A percentile compares a stretch with the other conserved stretches of the same genome.
Conservation (phyloP, 768 basidiomycete species). For the Lentinula boryana region DNA sequence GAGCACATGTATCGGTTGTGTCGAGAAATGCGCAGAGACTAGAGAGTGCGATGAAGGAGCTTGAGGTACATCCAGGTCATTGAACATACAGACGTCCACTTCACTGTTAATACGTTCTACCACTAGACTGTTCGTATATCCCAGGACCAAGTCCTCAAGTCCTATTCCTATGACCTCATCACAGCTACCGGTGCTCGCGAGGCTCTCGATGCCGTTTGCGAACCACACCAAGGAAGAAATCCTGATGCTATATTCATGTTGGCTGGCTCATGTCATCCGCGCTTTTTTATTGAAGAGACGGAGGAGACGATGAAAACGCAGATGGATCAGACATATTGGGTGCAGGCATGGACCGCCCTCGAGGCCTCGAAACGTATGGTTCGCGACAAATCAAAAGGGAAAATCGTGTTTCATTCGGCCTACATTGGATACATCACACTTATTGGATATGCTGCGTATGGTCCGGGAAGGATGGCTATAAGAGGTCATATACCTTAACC, state of each 20-base stretch:
- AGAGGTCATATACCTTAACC: slow-evolving; percentile 44
- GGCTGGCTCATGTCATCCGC: slow-evolving; percentile 51
- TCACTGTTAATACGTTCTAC: no score
- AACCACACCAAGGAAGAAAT: slow-evolving; percentile 30
- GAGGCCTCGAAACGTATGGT: slow-evolving; percentile 50
- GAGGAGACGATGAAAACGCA: slow-evolving; percentile 33
- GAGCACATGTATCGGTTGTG: slow-evolving; percentile 83
- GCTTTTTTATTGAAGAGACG: slow-evolving; percentile 48
- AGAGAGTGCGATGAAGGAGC: slow-evolving; percentile 46
- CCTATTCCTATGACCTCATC: slow-evolving; percentile 48
- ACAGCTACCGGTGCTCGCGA: slow-evolving; percentile 31
- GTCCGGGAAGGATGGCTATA: slow-evolving; percentile 81
- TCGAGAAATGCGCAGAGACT: slow-evolving; percentile 67
- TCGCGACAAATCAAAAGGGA: slow-evolving; percentile 51
- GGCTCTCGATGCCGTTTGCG: slow-evolving; percentile 42
- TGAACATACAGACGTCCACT: not conserved
- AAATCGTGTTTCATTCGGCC: slow-evolving; percentile 73
- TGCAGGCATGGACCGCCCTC: slow-evolving; percentile 25
- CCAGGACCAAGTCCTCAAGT: slow-evolving; percentile 39
- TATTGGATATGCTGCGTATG: slow-evolving; percentile 73
- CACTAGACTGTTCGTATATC: slow-evolving; percentile 33
- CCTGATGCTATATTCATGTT: slow-evolving; percentile 61
- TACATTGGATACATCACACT: slow-evolving; percentile 71
- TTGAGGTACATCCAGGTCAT: slow-evolving; percentile 49
- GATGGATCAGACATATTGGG: slow-evolving; percentile 4